Evolutionary conservation across 257 asterid genomes (phyloP).

Genomic region (Capsicum rhomboideum): DNA sequence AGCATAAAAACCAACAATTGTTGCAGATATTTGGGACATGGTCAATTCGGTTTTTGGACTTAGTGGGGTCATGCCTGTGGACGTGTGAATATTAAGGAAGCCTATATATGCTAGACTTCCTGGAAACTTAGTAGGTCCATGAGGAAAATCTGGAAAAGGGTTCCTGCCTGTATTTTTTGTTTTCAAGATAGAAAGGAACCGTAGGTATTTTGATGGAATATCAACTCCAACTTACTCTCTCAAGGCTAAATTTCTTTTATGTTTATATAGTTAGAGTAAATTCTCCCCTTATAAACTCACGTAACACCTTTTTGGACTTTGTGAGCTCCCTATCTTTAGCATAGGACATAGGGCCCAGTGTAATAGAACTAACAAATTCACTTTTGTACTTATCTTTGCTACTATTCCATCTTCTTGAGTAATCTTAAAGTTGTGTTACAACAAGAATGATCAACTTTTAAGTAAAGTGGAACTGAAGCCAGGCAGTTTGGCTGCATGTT

Average conservation of each 20-base stretch:
- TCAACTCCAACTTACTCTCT: neutral
- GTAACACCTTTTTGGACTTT: neutral
- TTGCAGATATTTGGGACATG: neutral
- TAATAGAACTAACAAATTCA: neutral
- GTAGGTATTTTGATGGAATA: neutral
- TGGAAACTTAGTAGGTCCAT: neutral
- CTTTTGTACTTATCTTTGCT: neutral
- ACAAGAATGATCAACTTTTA: neutral
- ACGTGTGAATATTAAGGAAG: neutral
- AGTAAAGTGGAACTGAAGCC: neutral
- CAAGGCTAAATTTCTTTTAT: neutral
- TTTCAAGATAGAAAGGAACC: neutral
- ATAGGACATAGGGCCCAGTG: neutral
- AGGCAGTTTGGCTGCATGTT: neutral
- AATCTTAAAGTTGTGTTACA: neutral
- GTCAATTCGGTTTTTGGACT: neutral
- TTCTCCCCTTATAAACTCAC: neutral
- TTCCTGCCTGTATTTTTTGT: neutral
- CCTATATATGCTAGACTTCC: neutral
- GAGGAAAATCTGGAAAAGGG: neutral
- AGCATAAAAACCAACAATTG: neutral
- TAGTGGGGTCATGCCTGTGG: neutral
- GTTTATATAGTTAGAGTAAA: neutral
- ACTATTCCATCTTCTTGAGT: neutral
- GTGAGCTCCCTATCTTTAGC: neutral